These are phyloP conservation scores for Ustulina deusta DNA, from an alignment of 2,329 filamentous ascomycete species.

Conservation along the genomic window DNA sequence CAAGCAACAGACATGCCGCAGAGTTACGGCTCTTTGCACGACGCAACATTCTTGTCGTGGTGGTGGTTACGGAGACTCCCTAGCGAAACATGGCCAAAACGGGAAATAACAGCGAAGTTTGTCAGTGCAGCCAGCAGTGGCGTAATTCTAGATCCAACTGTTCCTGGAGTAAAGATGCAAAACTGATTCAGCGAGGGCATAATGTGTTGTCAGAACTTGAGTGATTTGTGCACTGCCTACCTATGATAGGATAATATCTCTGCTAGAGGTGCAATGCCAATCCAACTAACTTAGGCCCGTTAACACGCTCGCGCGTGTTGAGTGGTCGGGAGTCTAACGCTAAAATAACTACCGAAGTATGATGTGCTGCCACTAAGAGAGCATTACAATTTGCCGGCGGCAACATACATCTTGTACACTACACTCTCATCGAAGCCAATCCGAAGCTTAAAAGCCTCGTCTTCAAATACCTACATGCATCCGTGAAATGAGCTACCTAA, in stretches of 20 bases:
- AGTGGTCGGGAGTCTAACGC: constrained; percentile 24
- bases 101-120: constrained; percentile 32
- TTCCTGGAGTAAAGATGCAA: background rate
- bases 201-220: background rate
- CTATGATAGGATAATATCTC: background rate
- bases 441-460: background rate
- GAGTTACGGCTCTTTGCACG: background rate
- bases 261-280: constrained; percentile 14
- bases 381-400: constrained; percentile 31
- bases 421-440: background rate
- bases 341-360: constrained; percentile 37
- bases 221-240: background rate
- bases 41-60: background rate
- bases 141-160: constrained; percentile 4
- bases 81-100: constrained; percentile 12
- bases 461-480: background rate
- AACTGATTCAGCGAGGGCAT: background rate
- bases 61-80: background rate
- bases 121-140: constrained; percentile 1
- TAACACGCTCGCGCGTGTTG: background rate
- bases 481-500: background rate
- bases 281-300: constrained; percentile 5
- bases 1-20: background rate
- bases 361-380: constrained; percentile 28
- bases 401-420: constrained; percentile 9